Evolutionary conservation across 1,284 basidiomycete genomes (phyloP), one percentile per base, ranked within the genome.

Genomic region (Rhizoctonia solani): DNA sequence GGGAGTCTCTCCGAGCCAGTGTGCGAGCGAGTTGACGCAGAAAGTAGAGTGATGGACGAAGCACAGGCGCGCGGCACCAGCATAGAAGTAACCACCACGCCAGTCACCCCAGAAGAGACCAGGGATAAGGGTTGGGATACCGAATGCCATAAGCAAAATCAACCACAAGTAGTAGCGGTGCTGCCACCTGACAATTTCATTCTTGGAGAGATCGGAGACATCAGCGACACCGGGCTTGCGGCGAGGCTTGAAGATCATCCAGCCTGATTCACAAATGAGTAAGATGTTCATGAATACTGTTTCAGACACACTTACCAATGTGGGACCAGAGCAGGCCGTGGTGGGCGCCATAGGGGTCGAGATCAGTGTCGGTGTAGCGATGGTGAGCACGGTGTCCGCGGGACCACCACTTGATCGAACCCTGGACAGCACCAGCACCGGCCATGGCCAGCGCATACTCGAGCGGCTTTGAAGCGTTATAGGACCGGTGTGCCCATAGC

Each of bases 21-120:
- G 93, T 11, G 93, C 93, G 49, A 96, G 87, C 8, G 93, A 95
- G 80, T 95, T 96, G 76, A 96, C 93, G 76, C 93, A 95, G 82
- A 95, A 96, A 0, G 93, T 95, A 1, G 92, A 94, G 78, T 96
- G 94, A 77, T 96, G 93, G 54, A 95, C 93, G 74, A 95, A 93
- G 73, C 83, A 81, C 49, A 95, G 80, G 71, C 93, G 84, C 52
- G 91, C 81, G 27, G 93, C 83, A 73, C 86, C 92, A 13, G 92
- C 93, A 75, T 88, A 95, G 71, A 94, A 82, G 75, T 87, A 92
- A 6, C 93, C 93, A 72, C 93, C 93, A 69, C 80, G 76, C 77
- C 86, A 90, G 76, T 97, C 94, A 53, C 87, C 87, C 94, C 93
- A 96, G 23, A 83, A 78, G 21, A 92, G 77, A 72, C 90, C 91